Evolutionary conservation across 169 alveolate species (phyloP).

Genomic region (Eimeria falciformis): DNA sequence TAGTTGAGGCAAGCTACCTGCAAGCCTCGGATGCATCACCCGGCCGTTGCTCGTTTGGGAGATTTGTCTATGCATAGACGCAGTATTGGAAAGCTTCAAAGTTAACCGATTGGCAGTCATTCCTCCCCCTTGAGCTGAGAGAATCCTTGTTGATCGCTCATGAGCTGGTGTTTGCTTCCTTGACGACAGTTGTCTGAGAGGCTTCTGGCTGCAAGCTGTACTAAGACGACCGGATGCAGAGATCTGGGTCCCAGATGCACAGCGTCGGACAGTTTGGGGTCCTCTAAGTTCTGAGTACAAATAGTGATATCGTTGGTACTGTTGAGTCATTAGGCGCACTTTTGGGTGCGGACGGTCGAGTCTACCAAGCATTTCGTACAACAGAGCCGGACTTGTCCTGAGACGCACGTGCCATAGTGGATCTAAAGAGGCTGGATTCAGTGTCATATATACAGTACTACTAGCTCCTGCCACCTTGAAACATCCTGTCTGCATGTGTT

Average conservation of each 20-base stretch:
- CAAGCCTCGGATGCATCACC: no score
- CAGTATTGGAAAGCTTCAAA: no score
- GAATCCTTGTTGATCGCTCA: no score
- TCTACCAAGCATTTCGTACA: conserved; percentile 63
- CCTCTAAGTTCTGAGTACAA: conserved; percentile 46
- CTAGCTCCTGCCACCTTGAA: not conserved
- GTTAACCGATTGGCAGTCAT: no score
- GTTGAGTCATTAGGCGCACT: conserved; percentile 32
- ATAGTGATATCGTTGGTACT: conserved; percentile 44
- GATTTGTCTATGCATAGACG: no score
- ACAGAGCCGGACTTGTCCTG: conserved; percentile 57
- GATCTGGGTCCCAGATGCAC: conserved; percentile 8
- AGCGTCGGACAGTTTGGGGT: conserved; percentile 6
- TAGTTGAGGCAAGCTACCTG: no score
- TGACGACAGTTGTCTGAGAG: no score
- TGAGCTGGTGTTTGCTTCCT: no score
- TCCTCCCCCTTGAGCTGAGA: no score
- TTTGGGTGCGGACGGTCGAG: conserved; percentile 8
- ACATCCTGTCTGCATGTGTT: not conserved
- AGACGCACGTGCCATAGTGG: not conserved
- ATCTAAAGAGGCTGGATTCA: not conserved
- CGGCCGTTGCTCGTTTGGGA: no score
- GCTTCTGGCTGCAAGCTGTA: no score
- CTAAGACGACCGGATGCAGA: no score
- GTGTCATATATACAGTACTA: not conserved